These are phyloP conservation scores for Pleurotus citrinopileatus DNA, from an alignment of 768 basidiomycete genomes.

Conservation along the genomic window DNA sequence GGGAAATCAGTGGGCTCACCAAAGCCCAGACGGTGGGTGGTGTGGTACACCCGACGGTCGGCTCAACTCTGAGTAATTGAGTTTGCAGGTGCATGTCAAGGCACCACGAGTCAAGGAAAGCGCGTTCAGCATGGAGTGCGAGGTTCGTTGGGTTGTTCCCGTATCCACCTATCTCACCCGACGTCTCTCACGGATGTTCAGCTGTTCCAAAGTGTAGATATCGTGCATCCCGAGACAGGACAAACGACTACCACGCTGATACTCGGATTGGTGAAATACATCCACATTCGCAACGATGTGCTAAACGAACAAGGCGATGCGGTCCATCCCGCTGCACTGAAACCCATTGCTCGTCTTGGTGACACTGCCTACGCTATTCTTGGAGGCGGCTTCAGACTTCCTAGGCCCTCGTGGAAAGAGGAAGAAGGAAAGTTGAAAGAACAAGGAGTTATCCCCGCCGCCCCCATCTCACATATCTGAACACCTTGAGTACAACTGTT, in stretches of 20 bases:
- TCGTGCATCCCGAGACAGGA: conserved; percentile 36
- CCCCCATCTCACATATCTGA: too few relatives aligned
- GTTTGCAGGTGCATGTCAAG: conserved; percentile 38
- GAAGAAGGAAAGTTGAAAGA: conserved; percentile 50
- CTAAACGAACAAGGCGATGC: conserved; percentile 33
- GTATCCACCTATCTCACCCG: not conserved
- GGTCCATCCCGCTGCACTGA: conserved; percentile 47
- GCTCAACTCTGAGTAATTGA: conserved; percentile 5
- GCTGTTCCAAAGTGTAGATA: conserved; percentile 41
- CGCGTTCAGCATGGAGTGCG: conserved; percentile 64
- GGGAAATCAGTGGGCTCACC: conserved; percentile 61
- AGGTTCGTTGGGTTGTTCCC: conserved; percentile 23
- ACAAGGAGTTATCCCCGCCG: conserved; percentile 33
- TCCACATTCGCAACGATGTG: conserved; percentile 58
- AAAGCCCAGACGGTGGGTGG: conserved; percentile 46
- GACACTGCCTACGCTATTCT: conserved; percentile 44
- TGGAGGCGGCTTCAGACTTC: conserved; percentile 52
- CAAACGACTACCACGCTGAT: conserved; percentile 39
- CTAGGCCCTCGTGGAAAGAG: conserved; percentile 48
- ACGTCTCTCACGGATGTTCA: conserved; percentile 17
- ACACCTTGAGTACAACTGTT: too few relatives aligned
- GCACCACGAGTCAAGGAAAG: conserved; percentile 61
- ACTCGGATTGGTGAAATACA: conserved; percentile 51
- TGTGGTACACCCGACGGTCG: conserved; percentile 16
- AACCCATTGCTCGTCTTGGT: conserved; percentile 50